Conservation (phyloP, 306 rosid species). For the Dalbergia cochinchinensis region DNA sequence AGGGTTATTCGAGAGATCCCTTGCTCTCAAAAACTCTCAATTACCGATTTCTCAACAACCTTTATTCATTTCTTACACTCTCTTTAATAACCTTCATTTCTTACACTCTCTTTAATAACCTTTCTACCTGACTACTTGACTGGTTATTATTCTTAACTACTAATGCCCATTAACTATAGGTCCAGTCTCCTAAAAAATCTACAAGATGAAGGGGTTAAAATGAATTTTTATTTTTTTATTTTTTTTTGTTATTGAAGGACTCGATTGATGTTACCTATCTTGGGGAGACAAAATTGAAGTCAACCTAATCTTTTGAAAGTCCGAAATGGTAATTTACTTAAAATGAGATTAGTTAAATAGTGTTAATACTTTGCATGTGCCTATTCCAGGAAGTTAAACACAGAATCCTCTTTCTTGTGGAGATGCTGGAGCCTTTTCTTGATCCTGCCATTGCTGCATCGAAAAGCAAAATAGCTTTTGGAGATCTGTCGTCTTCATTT, state of each 20-base stretch:
- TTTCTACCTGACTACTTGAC: too few species aligned
- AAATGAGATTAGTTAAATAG: neutral
- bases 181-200: neutral
- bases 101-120: too few species aligned
- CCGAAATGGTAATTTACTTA: neutral
- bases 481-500: conserved; percentile 74
- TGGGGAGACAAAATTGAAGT: neutral
- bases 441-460: conserved; percentile 85
- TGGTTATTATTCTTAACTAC: too few species aligned
- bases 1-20: too few species aligned
- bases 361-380: conserved; percentile 22
- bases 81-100: too few species aligned
- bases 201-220: neutral
- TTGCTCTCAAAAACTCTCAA: too few species aligned
- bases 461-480: conserved; percentile 79
- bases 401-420: conserved; percentile 88
- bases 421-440: conserved; percentile 93
- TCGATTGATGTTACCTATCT: neutral
- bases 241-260: neutral
- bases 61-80: too few species aligned
- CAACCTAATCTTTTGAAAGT: neutral
- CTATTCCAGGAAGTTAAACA: conserved; percentile 81
- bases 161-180: too few species aligned
- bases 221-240: neutral
- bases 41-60: too few species aligned